Conservation (phyloP, 2,329 filamentous ascomycete genomes). For the Fusarium pseudocircinatum region DNA sequence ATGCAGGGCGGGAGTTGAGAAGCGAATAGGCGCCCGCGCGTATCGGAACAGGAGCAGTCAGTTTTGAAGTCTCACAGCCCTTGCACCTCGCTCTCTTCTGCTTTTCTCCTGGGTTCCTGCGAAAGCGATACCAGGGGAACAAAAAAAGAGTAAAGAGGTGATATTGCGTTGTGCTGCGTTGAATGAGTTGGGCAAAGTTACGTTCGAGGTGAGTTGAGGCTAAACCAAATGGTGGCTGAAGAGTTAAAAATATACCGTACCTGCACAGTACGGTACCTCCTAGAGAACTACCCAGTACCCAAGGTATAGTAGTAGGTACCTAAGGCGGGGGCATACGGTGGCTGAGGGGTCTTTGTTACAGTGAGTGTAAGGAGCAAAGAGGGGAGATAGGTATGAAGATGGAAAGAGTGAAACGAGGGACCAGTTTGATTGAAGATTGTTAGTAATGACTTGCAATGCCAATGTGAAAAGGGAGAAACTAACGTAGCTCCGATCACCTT, state of each 20-base stretch:
- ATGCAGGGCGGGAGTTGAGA: conserved; percentile 14
- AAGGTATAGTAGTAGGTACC: conserved; percentile 1
- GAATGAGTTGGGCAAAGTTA: conserved; percentile 6
- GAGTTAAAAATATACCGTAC: conserved; percentile 36
- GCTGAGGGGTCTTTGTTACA: conserved; percentile 22
- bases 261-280: conserved; percentile 14
- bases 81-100: not conserved
- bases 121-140: not conserved
- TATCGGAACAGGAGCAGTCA: conserved; percentile 8
- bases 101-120: not conserved
- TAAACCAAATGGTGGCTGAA: conserved; percentile 32
- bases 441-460: not conserved
- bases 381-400: not conserved
- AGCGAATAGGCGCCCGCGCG: conserved; percentile 32
- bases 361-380: not conserved
- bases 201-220: conserved; percentile 16
- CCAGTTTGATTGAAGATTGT: not conserved
- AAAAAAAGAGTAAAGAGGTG: not conserved
- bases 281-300: not conserved
- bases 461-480: not conserved
- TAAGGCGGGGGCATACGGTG: conserved; percentile 19
- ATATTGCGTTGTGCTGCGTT: conserved; percentile 10
- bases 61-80: not conserved
- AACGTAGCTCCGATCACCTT: not conserved
- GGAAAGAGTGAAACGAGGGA: not conserved